Evolutionary conservation across 805 yeast genomes (phyloP).

Genomic region (Jamesozyma piceae): DNA sequence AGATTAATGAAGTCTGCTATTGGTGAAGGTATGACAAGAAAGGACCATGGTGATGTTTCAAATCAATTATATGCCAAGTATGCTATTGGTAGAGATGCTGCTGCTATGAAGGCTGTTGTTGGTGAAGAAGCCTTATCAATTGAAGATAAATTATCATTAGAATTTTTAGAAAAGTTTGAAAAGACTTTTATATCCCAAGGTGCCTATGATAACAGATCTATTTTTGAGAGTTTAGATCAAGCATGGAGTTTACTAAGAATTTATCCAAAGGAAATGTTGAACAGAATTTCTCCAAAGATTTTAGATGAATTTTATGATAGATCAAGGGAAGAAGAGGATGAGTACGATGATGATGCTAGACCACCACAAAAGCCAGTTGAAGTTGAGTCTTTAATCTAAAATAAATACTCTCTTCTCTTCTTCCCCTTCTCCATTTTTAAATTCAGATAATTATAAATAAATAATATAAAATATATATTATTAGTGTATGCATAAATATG

Average conservation of each 20-base stretch:
- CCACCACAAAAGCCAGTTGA: constrained; percentile 9
- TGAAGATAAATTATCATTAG: constrained; percentile 94
- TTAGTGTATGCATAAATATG: not conserved
- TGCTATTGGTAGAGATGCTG: constrained; percentile 99
- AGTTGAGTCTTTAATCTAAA: constrained; percentile 22
- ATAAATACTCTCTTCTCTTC: not conserved
- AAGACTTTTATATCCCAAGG: constrained; percentile 93
- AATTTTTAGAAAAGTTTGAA: constrained; percentile 95
- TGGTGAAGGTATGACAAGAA: constrained; percentile 99
- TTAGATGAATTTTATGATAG: constrained; percentile 92
- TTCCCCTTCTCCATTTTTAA: not conserved
- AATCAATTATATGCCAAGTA: constrained; percentile 98
- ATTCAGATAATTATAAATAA: not conserved
- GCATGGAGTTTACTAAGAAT: constrained; percentile 98
- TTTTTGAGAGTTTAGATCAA: constrained; percentile 90
- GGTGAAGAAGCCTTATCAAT: constrained; percentile 98
- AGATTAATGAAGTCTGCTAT: constrained; percentile 99
- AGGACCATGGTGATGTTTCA: constrained; percentile 98
- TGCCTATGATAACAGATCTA: constrained; percentile 90
- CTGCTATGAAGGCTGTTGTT: constrained; percentile 99
- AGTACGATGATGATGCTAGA: constrained; percentile 31
- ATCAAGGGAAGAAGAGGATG: constrained; percentile 58
- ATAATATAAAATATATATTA: not conserved
- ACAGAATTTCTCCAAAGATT: constrained; percentile 97
- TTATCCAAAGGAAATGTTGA: constrained; percentile 96